These are phyloP conservation scores for Basipetospora chlamydospora DNA, from an alignment of 2,329 filamentous ascomycete genomes.

Conservation along the genomic window DNA sequence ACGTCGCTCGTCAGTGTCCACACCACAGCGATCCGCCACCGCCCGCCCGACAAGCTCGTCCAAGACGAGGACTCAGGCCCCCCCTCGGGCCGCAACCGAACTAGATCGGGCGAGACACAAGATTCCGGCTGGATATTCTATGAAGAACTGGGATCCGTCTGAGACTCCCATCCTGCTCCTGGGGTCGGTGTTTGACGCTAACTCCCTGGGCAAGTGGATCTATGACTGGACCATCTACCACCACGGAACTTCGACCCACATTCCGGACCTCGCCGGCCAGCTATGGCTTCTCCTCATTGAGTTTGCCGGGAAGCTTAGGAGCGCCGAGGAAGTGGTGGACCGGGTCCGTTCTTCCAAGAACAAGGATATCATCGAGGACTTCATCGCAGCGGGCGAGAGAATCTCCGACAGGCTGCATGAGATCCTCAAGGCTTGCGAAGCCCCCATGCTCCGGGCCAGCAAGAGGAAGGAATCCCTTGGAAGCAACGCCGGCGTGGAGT, in stretches of 20 bases:
- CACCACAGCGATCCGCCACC: constrained; percentile 38
- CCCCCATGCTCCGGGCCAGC: constrained; percentile 84
- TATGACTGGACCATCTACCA: constrained; percentile 98
- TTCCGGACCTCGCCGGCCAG: constrained; percentile 84
- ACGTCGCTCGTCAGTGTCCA: constrained; percentile 32
- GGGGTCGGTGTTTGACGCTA: constrained; percentile 92
- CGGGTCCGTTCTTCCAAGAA: constrained; percentile 61
- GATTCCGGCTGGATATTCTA: constrained; percentile 80
- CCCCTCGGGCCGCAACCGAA: constrained; percentile 34
- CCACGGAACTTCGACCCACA: constrained; percentile 66
- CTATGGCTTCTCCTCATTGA: constrained; percentile 93
- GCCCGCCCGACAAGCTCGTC: constrained; percentile 29
- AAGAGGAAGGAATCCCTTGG: constrained; percentile 63
- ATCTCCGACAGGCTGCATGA: constrained; percentile 74
- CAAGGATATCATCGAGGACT: constrained; percentile 73
- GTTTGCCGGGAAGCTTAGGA: constrained; percentile 84
- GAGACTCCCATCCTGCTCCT: constrained; percentile 90
- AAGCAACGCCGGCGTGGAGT: constrained; percentile 84
- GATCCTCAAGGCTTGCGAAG: constrained; percentile 81
- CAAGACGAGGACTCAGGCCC: constrained; percentile 19
- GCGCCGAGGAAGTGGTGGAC: constrained; percentile 63
- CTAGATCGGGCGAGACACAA: constrained; percentile 47
- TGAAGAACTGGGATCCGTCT: constrained; percentile 95
- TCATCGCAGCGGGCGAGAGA: constrained; percentile 76
- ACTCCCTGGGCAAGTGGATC: constrained; percentile 97